Conservation (phyloP, 225 moss, liverwort and hornwort species). For the Marchantia polymorpha region DNA sequence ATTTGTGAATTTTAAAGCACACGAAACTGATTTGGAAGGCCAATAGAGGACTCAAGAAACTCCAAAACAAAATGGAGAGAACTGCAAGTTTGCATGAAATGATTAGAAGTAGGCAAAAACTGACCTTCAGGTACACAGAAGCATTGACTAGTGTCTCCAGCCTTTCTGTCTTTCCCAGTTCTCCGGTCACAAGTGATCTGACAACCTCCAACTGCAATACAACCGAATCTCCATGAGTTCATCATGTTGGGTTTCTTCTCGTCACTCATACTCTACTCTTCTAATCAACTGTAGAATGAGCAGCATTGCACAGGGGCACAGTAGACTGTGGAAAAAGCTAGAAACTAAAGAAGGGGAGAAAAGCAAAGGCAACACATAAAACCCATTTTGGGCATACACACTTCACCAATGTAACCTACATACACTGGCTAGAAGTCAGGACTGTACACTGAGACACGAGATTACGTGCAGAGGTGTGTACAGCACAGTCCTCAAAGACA, state of each 20-base stretch:
- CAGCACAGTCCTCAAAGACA: too few relatives aligned
- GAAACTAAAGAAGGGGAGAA: not conserved
- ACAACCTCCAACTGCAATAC: slow-evolving; percentile 71
- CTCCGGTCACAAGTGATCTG: slow-evolving; percentile 57
- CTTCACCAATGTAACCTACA: too few relatives aligned
- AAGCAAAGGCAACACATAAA: not conserved
- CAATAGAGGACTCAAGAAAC: not conserved
- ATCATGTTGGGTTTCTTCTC: not conserved
- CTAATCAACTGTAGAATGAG: not conserved
- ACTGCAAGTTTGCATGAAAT: too few relatives aligned
- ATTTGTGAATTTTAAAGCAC: too few relatives aligned
- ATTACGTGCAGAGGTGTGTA: too few relatives aligned
- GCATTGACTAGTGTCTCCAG: slow-evolving; percentile 67
- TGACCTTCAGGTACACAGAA: slow-evolving; percentile 78
- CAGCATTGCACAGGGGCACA: not conserved
- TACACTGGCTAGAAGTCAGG: too few relatives aligned
- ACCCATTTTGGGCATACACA: too few relatives aligned
- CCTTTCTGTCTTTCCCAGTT: slow-evolving; percentile 60
- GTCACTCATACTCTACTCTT: not conserved
- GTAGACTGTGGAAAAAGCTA: not conserved
- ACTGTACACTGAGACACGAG: too few relatives aligned
- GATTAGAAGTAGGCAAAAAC: not conserved
- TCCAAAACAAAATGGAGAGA: too few relatives aligned
- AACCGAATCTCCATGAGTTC: not conserved
- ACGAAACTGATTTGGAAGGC: not conserved